Base-by-base conservation (phyloP, 2,329 filamentous ascomycete species). In the Aspergillus transmontanensis region DNA sequence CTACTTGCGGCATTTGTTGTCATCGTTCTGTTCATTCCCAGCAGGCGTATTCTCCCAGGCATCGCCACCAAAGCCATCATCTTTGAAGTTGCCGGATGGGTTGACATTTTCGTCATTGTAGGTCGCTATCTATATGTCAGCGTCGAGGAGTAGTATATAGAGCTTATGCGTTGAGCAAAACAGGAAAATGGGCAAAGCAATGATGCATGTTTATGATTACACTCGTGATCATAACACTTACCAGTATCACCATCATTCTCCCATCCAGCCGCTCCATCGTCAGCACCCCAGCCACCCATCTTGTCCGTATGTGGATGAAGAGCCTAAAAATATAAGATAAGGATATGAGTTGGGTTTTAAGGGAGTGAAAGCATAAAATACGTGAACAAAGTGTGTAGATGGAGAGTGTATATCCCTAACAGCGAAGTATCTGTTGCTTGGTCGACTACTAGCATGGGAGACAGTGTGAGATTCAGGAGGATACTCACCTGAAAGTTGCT, bases 1-100 rank as follows among this genome's bases (percentile, higher is more conserved):
- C 67, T 68, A 80, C 78, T 75, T 77, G 68, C 75, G 77, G 64
- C 77, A 79, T 26, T 61, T 66, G 54, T 71, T 69, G 34, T 77
- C 72, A 58, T 65, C 46, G 2, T 48, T 60, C 21, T 63, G 48
- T 23, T 41, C 60, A 10, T 59, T 63, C 34, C 43, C 50, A 28
- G 58, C 57, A 32, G 63, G 32, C 28, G 57, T 62, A 56, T 41
- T 41, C 39, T 41, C 39, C 39, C 39, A 59, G 54, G 62, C 59
- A 21, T 43, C 57, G 57, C 57, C 64, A 58, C 51, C 61, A 46
- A 55, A 60, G 16, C 43, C 54, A 34, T 57, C 34, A 23, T 39
- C 39, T n/a, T 56, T 57, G 50, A 60, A 63, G 30, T 58, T 57
- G 36, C 36, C 57, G 16, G 51, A 39, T 14, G 64, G 66, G 7